These are phyloP conservation scores for Rossbeevera mucosa DNA, from an alignment of 768 basidiomycete species.

Conservation along the genomic window DNA sequence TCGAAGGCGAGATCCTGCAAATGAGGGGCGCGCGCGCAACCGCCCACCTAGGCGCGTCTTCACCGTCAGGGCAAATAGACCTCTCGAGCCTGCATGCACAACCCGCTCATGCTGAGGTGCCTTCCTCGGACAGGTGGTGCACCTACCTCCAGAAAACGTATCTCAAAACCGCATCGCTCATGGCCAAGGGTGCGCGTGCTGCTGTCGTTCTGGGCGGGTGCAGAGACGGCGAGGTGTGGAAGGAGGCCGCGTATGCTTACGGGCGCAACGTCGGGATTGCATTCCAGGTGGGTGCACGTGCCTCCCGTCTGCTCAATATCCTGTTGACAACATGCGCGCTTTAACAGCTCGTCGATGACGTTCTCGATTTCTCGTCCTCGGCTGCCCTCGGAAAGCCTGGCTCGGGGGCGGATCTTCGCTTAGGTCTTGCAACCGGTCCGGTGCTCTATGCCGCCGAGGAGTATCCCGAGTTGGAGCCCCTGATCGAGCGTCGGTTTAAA, in stretches of 20 bases:
- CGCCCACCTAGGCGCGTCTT: not conserved
- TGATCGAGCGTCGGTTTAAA: conserved; percentile 78
- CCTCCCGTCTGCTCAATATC: no score
- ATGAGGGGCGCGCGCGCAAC: conserved; percentile 33
- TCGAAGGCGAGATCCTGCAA: conserved; percentile 94
- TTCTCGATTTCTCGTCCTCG: conserved; percentile 86
- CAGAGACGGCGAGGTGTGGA: conserved; percentile 71
- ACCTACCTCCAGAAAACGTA: conserved; percentile 90
- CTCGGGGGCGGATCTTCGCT: conserved; percentile 68
- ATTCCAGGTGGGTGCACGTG: conserved; percentile 67
- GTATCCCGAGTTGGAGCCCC: conserved; percentile 64
- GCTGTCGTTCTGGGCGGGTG: conserved; percentile 86
- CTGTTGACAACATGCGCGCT: not conserved
- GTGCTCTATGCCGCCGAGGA: conserved; percentile 85
- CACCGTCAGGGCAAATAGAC: conserved; percentile 13
- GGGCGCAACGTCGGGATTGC: conserved; percentile 89
- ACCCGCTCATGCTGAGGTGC: conserved; percentile 25
- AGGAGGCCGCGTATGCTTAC: conserved; percentile 88
- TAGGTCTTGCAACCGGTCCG: conserved; percentile 84
- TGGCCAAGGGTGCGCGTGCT: conserved; percentile 83
- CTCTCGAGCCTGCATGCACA: conserved; percentile 43
- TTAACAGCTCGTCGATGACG: conserved; percentile 86
- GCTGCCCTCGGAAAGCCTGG: conserved; percentile 84
- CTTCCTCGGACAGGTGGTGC: conserved; percentile 53
- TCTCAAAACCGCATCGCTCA: conserved; percentile 84